These are phyloP conservation scores for Albugo candida DNA, from an alignment of 352 stramenopile genomes.

Conservation along the genomic window DNA sequence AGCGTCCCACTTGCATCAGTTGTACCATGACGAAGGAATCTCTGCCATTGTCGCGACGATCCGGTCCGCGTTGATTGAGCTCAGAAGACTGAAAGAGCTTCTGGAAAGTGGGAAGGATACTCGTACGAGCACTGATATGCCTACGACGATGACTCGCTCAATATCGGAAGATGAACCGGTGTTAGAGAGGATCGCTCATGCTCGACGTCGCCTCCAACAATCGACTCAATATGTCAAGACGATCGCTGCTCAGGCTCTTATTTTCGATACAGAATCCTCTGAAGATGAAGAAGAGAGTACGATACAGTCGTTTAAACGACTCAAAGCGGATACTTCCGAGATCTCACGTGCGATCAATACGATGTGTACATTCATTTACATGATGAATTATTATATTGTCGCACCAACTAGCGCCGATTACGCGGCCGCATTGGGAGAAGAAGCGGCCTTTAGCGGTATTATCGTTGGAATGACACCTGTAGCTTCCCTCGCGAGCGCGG, in stretches of 20 bases:
- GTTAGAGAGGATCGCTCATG: slow-evolving; percentile 43
- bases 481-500: slow-evolving; percentile 83
- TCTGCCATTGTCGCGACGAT: slow-evolving; percentile 77
- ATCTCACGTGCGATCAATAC: slow-evolving; percentile 85
- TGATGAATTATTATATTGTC: slow-evolving; percentile 98
- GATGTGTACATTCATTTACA: slow-evolving; percentile 90
- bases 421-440: slow-evolving; percentile 69
- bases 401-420: slow-evolving; percentile 88
- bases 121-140: background rate
- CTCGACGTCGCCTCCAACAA: slow-evolving; percentile 42
- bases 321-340: slow-evolving; percentile 20
- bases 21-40: slow-evolving; percentile 76
- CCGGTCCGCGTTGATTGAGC: slow-evolving; percentile 34
- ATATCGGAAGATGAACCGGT: slow-evolving; percentile 68
- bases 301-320: slow-evolving; percentile 36
- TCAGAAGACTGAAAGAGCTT: slow-evolving; percentile 28
- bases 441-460: slow-evolving; percentile 79
- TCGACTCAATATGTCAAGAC: slow-evolving; percentile 74
- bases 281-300: slow-evolving; percentile 62
- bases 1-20: slow-evolving; percentile 60
- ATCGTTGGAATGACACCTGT: slow-evolving; percentile 95
- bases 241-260: slow-evolving; percentile 56
- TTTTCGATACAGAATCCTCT: slow-evolving; percentile 63
- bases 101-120: too few relatives aligned
- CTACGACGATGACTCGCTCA: slow-evolving; percentile 14